Evolutionary conservation across 768 basidiomycete species (phyloP), one percentile per base, ranked within the genome.

Genomic region (Tylopilus subfusipes): DNA sequence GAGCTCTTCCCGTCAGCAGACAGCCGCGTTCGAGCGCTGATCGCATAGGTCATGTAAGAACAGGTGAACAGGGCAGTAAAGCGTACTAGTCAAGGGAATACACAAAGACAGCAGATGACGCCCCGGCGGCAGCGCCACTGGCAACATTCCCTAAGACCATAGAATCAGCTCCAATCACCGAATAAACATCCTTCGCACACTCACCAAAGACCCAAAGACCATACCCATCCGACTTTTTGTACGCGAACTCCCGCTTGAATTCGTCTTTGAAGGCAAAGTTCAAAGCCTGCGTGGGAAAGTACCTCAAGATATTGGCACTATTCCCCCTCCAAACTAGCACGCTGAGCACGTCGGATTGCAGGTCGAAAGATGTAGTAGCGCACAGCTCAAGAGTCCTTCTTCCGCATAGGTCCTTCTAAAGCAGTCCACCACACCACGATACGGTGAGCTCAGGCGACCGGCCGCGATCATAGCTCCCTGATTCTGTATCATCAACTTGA

Each of bases 201-300:
- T 25, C 44, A 67, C 73, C 73, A 31, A 63, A 38, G 34, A 77
- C 68, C 73, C 75, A 77, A 21, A 68, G 56, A 4, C 58, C 60
- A 55, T 71, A 77, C 11, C 72, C 69, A 18, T 75, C 73, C 13
- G 67, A 60, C 43, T 69, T 73, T 57, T 72, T 71, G 50, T 66
- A 72, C 0, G 66, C 69, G n/a, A 78, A 65, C 51, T 65, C 63
- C 42, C 64, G 56, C 62, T 78, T 77, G 61, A 70, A 76, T 19
- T 59, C 64, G 57, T 77, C 77, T 65, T 76, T 75, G 73, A 76
- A 76, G n/a, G 76, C 76, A 53, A 77, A 77, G 64, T 77, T 78
- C 46, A 77, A 62, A 0, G 76, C 76, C 56, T 77, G 76, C 0
- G 77, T 77, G 14, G 75, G 77, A 63, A 77, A 77, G 68, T 78